Evolutionary conservation across 1,139 yeast species (phyloP), one percentile per base, ranked within the genome.

Genomic region (Yamadazyma blattariae): DNA sequence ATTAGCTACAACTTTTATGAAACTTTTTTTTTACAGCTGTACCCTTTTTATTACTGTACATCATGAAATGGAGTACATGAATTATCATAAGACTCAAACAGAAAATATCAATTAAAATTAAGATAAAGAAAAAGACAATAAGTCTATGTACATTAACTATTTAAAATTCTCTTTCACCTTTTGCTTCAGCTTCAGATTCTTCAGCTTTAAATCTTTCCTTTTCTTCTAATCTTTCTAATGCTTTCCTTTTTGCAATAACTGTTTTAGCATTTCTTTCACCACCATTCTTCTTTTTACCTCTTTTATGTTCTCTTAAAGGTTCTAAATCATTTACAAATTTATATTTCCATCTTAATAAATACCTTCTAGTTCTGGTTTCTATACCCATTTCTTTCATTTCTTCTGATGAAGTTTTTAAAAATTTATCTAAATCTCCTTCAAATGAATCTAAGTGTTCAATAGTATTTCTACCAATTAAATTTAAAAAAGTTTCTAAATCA

Each of bases 211-310:
- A 56, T 31, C 41, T 48, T 42, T 65, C 71, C 45, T 54, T 61
- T 41, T 64, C 67, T 46, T 64, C 71, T 40, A 61, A 51, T 51
- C 80, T 71, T 47, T 77, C 67, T 46, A 79, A 72, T n/a, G 87
- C 85, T 36, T 69, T 66, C 66, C 78, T 72, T 57, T 79, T 81
- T 14, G 95, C 95, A 39, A 74, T 61, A 35, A 76, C 79, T 29
- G 83, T 81, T 53, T 74, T 77, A 41, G 84, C 74, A 50, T 82
- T 84, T 58, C 96, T 77, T 61, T 89, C 96, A 54, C 97, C 96
- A 26, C 97, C 97, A 50, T 79, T 70, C 75, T 81, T 81, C 74
- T 89, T 90, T 63, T 67, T 75, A 12, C 94, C 89, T 47, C 70
- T 60, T 50, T 74, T 75, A 47, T 78, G 74, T 52, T 79, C 87